These are phyloP conservation scores for Fusarium nanum DNA, from an alignment of 2,329 filamentous ascomycete genomes.

Conservation along the genomic window DNA sequence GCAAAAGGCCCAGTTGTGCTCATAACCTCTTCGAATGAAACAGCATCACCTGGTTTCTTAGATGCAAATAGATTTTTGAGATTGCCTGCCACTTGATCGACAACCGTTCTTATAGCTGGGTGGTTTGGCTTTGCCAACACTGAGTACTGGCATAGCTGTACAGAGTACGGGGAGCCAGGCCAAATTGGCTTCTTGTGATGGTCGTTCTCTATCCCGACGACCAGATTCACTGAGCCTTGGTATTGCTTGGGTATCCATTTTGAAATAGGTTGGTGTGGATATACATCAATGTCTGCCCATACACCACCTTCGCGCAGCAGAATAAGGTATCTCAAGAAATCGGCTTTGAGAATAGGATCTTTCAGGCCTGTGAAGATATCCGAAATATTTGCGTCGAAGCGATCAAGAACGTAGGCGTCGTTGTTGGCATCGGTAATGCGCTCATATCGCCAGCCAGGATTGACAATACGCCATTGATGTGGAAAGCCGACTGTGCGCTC, in stretches of 20 bases:
- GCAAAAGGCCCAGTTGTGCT: constrained; percentile 48
- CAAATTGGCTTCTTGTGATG: constrained; percentile 49
- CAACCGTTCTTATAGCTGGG: constrained; percentile 73
- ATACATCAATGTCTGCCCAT: constrained; percentile 76
- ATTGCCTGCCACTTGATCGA: constrained; percentile 68
- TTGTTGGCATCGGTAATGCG: constrained; percentile 46
- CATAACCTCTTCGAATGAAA: constrained; percentile 50
- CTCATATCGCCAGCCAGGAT: constrained; percentile 47
- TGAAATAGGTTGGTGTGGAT: constrained; percentile 71
- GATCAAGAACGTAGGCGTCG: constrained; percentile 65
- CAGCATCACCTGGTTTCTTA: constrained; percentile 18
- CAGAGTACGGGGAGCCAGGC: constrained; percentile 74
- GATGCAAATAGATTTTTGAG: constrained; percentile 39
- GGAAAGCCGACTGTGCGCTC: constrained; percentile 46
- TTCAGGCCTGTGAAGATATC: constrained; percentile 62
- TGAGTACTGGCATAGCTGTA: constrained; percentile 81
- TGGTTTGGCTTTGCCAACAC: constrained; percentile 79
- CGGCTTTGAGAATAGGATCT: constrained; percentile 65
- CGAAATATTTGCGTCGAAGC: constrained; percentile 70
- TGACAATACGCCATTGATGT: constrained; percentile 40
- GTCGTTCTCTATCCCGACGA: constrained; percentile 79
- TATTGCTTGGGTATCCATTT: constrained; percentile 70
- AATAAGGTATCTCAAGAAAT: constrained; percentile 71
- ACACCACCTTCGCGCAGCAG: constrained; percentile 77
- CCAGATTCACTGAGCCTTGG: constrained; percentile 69